Conservation (phyloP, 2,329 filamentous ascomycete genomes). For the Neonectria neomacrospora region DNA sequence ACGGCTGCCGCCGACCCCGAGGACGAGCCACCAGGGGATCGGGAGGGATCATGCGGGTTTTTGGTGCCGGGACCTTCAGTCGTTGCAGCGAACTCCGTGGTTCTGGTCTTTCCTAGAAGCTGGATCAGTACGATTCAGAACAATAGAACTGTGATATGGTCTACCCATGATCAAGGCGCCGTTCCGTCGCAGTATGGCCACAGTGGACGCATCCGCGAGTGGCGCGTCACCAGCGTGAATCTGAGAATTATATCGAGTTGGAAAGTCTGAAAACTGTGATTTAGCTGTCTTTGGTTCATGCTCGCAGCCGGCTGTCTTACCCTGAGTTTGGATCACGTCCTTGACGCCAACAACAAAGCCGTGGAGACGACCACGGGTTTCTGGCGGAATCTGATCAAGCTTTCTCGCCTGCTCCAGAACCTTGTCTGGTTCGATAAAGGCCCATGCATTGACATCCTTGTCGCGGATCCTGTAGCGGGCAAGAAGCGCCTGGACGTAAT, state of each 20-base stretch:
- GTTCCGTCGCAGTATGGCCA: slow-evolving; percentile 59
- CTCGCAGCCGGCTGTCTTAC: slow-evolving; percentile 39
- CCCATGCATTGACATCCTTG: slow-evolving; percentile 61
- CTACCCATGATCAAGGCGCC: slow-evolving; percentile 51
- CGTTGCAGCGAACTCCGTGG: slow-evolving; percentile 71
- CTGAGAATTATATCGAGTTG: slow-evolving; percentile 63
- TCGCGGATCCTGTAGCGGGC: slow-evolving; percentile 57
- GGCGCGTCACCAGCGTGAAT: slow-evolving; percentile 59
- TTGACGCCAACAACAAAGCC: slow-evolving; percentile 68
- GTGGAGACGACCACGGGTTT: slow-evolving; percentile 64
- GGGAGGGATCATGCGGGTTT: slow-evolving; percentile 71
- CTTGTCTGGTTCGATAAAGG: slow-evolving; percentile 54
- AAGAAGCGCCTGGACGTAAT: slow-evolving; percentile 61
- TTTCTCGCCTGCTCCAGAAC: slow-evolving; percentile 60
- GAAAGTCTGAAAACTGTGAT: slow-evolving; percentile 56
- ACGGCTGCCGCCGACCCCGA: slow-evolving; percentile 75
- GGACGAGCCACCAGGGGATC: slow-evolving; percentile 74
- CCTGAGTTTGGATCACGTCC: slow-evolving; percentile 68
- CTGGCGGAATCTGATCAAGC: slow-evolving; percentile 60
- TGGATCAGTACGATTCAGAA: slow-evolving; percentile 35
- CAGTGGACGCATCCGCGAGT: slow-evolving; percentile 59
- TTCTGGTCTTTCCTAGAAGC: slow-evolving; percentile 58
- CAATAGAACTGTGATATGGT: background rate
- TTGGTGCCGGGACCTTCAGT: slow-evolving; percentile 60
- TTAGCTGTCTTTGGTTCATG: background rate